Conservation (phyloP, 2,329 filamentous ascomycete species). For the Rutstroemia sydowiana region DNA sequence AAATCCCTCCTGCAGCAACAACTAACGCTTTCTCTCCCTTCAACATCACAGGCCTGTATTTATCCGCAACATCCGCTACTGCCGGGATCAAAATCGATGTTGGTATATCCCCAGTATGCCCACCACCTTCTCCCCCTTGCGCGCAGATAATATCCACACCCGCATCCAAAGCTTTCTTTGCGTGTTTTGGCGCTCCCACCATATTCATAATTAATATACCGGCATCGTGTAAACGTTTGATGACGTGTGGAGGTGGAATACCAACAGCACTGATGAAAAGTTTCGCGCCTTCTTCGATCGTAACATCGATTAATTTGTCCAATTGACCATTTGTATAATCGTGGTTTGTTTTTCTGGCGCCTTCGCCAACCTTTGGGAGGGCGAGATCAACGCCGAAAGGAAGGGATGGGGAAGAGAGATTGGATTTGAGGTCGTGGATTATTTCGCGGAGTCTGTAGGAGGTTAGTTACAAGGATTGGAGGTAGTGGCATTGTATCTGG, state of each 20-base stretch:
- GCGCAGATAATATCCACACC: slow-evolving; percentile 89
- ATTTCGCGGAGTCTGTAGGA: slow-evolving; percentile 56
- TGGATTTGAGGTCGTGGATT: slow-evolving; percentile 76
- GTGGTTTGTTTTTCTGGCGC: slow-evolving; percentile 83
- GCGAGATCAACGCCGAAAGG: slow-evolving; percentile 91
- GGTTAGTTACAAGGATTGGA: neutral
- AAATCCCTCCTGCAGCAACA: slow-evolving; percentile 82
- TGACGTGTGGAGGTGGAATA: slow-evolving; percentile 66
- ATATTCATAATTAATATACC: slow-evolving; percentile 93
- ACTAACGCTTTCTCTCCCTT: slow-evolving; percentile 68
- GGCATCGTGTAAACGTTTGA: slow-evolving; percentile 69
- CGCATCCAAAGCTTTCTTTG: slow-evolving; percentile 75
- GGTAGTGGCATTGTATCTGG: neutral
- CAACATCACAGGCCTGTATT: slow-evolving; percentile 51
- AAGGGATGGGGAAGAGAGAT: slow-evolving; percentile 57
- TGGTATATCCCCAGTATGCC: slow-evolving; percentile 83
- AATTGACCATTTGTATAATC: slow-evolving; percentile 90
- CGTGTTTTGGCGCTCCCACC: slow-evolving; percentile 89
- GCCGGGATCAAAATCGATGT: slow-evolving; percentile 81
- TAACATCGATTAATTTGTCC: slow-evolving; percentile 80
- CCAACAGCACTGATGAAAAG: slow-evolving; percentile 87
- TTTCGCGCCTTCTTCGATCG: slow-evolving; percentile 73
- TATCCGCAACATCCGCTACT: slow-evolving; percentile 73
- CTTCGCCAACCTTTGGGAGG: slow-evolving; percentile 78
- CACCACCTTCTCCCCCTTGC: slow-evolving; percentile 88